Base-by-base conservation (phyloP, 805 yeast species). In the Candida xyloterini region DNA sequence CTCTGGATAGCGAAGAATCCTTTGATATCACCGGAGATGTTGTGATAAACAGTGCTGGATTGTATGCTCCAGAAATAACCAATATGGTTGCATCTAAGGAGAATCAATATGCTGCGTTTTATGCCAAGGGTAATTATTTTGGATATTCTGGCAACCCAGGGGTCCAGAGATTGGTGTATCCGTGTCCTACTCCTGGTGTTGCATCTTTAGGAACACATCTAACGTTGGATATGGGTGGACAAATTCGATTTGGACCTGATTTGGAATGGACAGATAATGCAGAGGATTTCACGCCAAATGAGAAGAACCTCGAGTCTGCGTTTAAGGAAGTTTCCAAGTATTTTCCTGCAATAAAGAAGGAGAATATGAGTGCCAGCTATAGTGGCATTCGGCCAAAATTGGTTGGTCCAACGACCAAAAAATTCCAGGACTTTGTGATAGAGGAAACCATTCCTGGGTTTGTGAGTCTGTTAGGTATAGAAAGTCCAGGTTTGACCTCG, bases 151-250 rank as follows among this genome's bases (percentile, higher is more conserved):
- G 57, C 3, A 71, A 70, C 20, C 58, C 69, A 1, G 67, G 70
- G 15, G 76, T 81, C 4, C 56, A 66, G 38, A 64, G 86, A 42
- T 59, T 82, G 24, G 66, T 89, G 0, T 89, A 89, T 58, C 96
- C 96, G 1, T 82, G 87, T 40, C 87, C 88, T 1, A 79, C 81
- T n/a, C 73, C 73, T 6, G 74, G 77, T 37, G 74, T 79, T 0
- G 71, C 84, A n/a, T 84, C 95, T 0, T 66, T 90, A 40, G 97
- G 97, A 0, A 85, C 93, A 0, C 97, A 89, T 65, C 63, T 90
- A 46, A 89, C 97, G 0, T 65, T 90, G 22, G 95, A 86, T 53
- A 62, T 89, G 39, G 89, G 84, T 3, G 93, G 95, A 0, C 81
- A 80, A 49, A 63, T 89, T 20, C 73, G 76, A 47, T 89, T 89